These are phyloP conservation scores for Aquilaria yunnanensis DNA, from an alignment of 345 rosid species.

Conservation along the genomic window DNA sequence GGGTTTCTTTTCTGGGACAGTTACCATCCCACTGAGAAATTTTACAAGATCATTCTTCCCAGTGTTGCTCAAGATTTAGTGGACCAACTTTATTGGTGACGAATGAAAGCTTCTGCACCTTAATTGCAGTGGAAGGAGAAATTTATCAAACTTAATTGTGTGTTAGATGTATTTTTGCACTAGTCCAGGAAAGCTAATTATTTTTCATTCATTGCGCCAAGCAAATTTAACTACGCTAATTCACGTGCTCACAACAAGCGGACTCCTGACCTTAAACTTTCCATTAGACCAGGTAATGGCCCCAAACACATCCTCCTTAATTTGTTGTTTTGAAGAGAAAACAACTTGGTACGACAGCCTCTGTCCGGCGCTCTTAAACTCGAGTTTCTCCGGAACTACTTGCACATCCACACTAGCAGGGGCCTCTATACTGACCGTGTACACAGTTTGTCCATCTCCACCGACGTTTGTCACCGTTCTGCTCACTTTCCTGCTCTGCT, in stretches of 20 bases:
- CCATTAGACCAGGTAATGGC: slow-evolving; percentile 57
- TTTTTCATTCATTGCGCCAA: neutral
- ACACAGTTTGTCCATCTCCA: slow-evolving; percentile 39
- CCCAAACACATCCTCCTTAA: slow-evolving; percentile 46
- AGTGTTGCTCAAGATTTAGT: neutral
- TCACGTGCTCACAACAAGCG: slow-evolving; percentile 38
- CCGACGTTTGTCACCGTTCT: slow-evolving; percentile 67
- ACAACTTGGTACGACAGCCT: slow-evolving; percentile 39
- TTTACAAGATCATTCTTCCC: slow-evolving; percentile 16
- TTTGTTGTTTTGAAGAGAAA: slow-evolving; percentile 25
- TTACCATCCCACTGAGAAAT: slow-evolving; percentile 34
- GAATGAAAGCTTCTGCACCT: neutral
- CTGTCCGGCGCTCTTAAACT: slow-evolving; percentile 36
- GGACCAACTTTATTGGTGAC: slow-evolving; percentile 3
- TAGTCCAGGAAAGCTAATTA: neutral
- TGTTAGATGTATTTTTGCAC: neutral
- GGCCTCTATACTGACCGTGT: slow-evolving; percentile 25
- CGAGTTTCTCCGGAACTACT: slow-evolving; percentile 42
- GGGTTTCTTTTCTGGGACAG: slow-evolving; percentile 23
- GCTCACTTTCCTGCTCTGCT: slow-evolving; percentile 26
- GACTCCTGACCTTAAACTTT: slow-evolving; percentile 47
- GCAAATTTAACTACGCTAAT: too few species aligned
- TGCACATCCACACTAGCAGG: slow-evolving; percentile 29
- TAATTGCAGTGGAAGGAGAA: neutral
- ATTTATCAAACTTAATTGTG: neutral